Evolutionary conservation across 1,284 basidiomycete genomes (phyloP), one percentile per base, ranked within the genome.

Genomic region (Ganoderma lingzhi): DNA sequence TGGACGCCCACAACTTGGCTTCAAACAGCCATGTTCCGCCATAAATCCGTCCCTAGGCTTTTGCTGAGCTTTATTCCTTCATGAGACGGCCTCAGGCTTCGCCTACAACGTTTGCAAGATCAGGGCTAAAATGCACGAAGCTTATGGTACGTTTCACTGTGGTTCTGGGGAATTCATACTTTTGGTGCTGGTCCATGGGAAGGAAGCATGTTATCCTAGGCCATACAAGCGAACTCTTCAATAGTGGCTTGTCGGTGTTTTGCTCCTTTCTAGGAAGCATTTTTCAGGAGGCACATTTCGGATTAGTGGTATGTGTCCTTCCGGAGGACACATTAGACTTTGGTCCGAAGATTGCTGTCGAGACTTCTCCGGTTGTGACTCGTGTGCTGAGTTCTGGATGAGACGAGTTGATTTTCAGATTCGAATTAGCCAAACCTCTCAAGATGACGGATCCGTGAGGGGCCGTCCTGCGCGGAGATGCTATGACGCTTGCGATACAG

Each of bases 401-500:
- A 4, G 23, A 51, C 23, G 4, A n/a, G 6, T 51, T 51, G 48
- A 51, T 51, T 51, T 51, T 51, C 48, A 51, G 23, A 28, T 51
- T 51, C 48, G 23, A 51, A 23, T 51, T 28, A 23, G 23, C 10
- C 48, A 51, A 9, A 19, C 23, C 28, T 3, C 48, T 10, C n/a
- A 51, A 51, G 23, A 28, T 51, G 35, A 35, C 35, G 35, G 48
- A 12, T 28, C 23, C 23, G 4, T n/a, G 10, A 51, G 48, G 19
- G 10, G 28, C 23, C 8, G 23, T 48, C 8, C 15, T 17, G 48
- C 53, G 58, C 32, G 23, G 63, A 19, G 51, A 41, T 55, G 53
- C 63, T 58, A 60, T 56, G 61, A 6, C 32, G 17, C 3, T 55
- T 48, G 28, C 44, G 41, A 67, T 48, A 55, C 53, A 51, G 59